Base-by-base conservation (phyloP, 2,329 filamentous ascomycete genomes). In the Cladosporium sp. region DNA sequence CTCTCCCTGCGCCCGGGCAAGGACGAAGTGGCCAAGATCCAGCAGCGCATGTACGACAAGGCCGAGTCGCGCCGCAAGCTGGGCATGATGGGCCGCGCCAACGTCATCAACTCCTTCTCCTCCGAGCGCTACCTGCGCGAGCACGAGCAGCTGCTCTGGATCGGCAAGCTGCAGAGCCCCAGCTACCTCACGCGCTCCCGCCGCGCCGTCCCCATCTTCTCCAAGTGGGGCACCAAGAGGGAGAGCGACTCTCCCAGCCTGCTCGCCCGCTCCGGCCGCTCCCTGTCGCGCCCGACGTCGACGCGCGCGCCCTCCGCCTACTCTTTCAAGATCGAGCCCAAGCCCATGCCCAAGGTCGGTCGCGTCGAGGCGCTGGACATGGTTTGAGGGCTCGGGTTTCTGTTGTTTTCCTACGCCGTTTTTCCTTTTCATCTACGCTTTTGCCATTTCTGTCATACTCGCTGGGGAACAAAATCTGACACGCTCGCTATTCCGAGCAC, bases 31-130 rank as follows among this genome's bases (percentile, higher is more conserved):
- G 70, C 73, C 28, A 70, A 68, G 61, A 78, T 83, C 58, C 78
- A 77, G 1, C 67, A 70, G 43, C 74, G 81, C 34, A 83, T 84
- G 80, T 80, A 82, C 61, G 77, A 78, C n/a, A 82, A 82, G 68
- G 72, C 69, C 4, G 72, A 77, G 0, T 76, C 80, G 57, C 76
- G 80, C 32, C 72, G 77, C 58, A 76, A 77, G 55, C 69, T 83
- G 2, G 80, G 81, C 42, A 80, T 83, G 74, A 76, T 77, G 67
- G 78, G 77, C 1, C 74, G 81, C 18, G 71, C 72, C 40, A 81
- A 82, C 41, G 80, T 83, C 3, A 76, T 81, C 51, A 79, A 80
- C 58, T 78, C 74, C 10, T 83, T 83, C 64, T 76, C 76, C 46
- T 79, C 80, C 2, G 77, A 81, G 41, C 73, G 80, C 0, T 83